phyloP scores from a whole-genome alignment of 768 basidiomycete species.

The Gymnopilus dilepis region DNA sequence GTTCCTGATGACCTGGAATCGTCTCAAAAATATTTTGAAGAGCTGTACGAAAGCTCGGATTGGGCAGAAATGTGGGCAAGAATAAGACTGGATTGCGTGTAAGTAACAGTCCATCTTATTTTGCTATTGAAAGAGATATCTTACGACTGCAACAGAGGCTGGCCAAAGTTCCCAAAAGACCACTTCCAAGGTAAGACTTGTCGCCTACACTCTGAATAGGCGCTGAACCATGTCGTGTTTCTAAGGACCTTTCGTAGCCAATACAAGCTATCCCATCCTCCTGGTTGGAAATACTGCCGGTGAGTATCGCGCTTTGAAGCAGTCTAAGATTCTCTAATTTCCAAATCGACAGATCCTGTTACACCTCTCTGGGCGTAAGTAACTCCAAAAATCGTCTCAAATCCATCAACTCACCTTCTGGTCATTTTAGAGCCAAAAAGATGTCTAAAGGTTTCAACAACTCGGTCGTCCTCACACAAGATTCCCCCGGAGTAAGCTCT shows the following conservation, averaged over 20 bases:
- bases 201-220: not conserved
- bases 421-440: conserved; percentile 41
- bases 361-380: conserved; percentile 34
- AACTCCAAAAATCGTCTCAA: not conserved
- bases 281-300: conserved; percentile 47
- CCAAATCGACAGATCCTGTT: conserved; percentile 31
- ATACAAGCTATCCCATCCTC: conserved; percentile 45
- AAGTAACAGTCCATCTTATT: conserved; percentile 15
- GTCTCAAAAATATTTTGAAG: conserved; percentile 40
- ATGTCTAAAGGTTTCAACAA: conserved; percentile 26
- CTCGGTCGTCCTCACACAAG: conserved; percentile 22
- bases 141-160: conserved; percentile 25
- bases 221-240: conserved; percentile 2
- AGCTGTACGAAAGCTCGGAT: conserved; percentile 28
- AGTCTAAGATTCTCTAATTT: not conserved
- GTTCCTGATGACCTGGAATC: conserved; percentile 37
- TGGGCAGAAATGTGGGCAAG: conserved; percentile 41
- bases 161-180: conserved; percentile 31
- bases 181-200: conserved; percentile 24
- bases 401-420: not conserved
- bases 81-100: conserved; percentile 36
- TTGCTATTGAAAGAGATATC: not conserved
- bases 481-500: conserved; percentile 20
- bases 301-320: no score
- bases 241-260: conserved; percentile 39